Base-by-base conservation (phyloP, 495 filamentous ascomycete species). In the Penicillium taxi region DNA sequence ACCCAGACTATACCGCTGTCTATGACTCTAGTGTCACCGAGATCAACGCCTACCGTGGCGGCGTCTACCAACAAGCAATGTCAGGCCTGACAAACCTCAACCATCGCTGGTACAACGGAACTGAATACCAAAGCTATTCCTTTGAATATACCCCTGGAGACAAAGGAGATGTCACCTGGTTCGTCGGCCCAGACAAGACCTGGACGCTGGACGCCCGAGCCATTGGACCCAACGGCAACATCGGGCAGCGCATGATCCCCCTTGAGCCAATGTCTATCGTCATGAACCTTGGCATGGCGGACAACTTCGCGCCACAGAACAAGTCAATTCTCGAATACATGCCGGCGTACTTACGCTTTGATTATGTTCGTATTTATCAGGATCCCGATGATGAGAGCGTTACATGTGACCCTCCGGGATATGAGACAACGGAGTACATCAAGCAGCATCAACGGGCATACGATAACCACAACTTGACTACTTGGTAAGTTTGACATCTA, bases 291-390 rank as follows among this genome's bases (percentile, higher is more conserved):
- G 84, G 83, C 40, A 85, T 86, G 74, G 78, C 75, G 1, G 66
- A 68, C 37, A 75, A 69, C 46, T 88, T 86, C 47, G 75, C 82
- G 1, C 58, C 61, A 5, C 61, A 86, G 30, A 71, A 84, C 41
- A 56, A 75, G 33, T 55, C 56, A 1, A 65, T 86, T 12, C 41
- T 37, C 34, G 45, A 58, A n/a, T 58, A 77, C 17, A 64, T 85
- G 48, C 83, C 82, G 16, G 81, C 79, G 0, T 79, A 70, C 27
- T 78, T 86, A 72, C 69, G 80, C 2, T 62, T 87, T 37, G 82
- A 88, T 49, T 86, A 84, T 50, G 59, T 88, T 23, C 74, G 83
- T 4, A 82, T 86, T 38, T 87, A 86, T 47, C 82, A 86, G 52
- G 72, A 81, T 39, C 64, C 72, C 11, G 70, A 72, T 33, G 55